Conservation (phyloP, 2,329 filamentous ascomycete genomes). For the Acrodontium crateriforme region DNA sequence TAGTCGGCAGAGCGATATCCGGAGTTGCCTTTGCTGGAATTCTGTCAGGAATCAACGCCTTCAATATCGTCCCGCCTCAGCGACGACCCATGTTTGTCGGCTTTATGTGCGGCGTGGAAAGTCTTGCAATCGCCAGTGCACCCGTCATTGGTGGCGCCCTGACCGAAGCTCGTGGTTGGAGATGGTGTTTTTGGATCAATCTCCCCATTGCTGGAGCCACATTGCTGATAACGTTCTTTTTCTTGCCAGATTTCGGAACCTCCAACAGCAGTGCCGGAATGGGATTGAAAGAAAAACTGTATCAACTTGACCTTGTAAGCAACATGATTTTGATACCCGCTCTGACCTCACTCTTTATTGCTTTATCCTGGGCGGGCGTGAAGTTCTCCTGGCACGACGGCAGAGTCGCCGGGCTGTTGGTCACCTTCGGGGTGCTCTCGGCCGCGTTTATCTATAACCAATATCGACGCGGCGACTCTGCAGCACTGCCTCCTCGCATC, state of each 20-base stretch:
- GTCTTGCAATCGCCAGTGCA: constrained; percentile 17
- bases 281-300: constrained; percentile 16
- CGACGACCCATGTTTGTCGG: constrained; percentile 23
- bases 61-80: constrained; percentile 25
- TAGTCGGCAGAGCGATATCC: constrained; percentile 24
- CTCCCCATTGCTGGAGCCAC: constrained; percentile 29
- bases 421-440: constrained; percentile 20
- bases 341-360: constrained; percentile 16
- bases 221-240: constrained; percentile 21
- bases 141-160: constrained; percentile 26
- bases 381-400: constrained; percentile 23
- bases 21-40: constrained; percentile 27
- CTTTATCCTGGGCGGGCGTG: constrained; percentile 24
- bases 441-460: constrained; percentile 21
- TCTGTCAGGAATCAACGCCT: constrained; percentile 25
- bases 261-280: too few relatives aligned
- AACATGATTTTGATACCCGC: constrained; percentile 21
- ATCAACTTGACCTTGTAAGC: constrained; percentile 21
- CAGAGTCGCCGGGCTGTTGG: constrained; percentile 21
- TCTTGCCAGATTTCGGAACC: constrained; percentile 18
- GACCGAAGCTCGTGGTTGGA: constrained; percentile 25
- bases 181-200: constrained; percentile 25
- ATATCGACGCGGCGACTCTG: constrained; percentile 17
- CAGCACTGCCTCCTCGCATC: constrained; percentile 22
- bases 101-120: constrained; percentile 22